phyloP scores from a whole-genome alignment of 495 filamentous ascomycete species.

The Podospora sp. region DNA sequence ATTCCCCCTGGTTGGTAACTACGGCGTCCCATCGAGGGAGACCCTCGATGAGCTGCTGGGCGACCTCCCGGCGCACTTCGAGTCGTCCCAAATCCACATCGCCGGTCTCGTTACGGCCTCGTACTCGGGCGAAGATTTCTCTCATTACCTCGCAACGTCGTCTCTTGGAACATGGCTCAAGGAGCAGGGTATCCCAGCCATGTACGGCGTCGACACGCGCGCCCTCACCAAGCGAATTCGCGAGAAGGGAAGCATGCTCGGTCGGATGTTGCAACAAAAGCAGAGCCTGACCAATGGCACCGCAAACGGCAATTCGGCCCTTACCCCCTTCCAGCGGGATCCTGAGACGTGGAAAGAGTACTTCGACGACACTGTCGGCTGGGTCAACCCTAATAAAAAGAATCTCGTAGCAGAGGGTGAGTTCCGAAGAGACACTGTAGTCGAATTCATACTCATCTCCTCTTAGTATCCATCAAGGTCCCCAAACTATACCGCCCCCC shows the following conservation, averaged over 20 bases:
- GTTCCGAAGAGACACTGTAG: constrained; percentile 32
- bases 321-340: constrained; percentile 31
- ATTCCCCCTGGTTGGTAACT: constrained; percentile 96
- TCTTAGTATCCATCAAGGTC: constrained; percentile 78
- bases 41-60: constrained; percentile 77
- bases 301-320: constrained; percentile 48
- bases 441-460: constrained; percentile 36
- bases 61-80: constrained; percentile 87
- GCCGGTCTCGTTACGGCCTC: constrained; percentile 86
- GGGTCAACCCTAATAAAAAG: constrained; percentile 87
- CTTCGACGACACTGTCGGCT: constrained; percentile 81
- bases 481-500: constrained; percentile 80
- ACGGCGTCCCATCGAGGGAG: constrained; percentile 87
- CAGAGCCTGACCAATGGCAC: constrained; percentile 52
- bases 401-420: constrained; percentile 95
- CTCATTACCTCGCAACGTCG: constrained; percentile 85
- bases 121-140: constrained; percentile 91
- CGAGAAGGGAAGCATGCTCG: constrained; percentile 94
- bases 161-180: constrained; percentile 94
- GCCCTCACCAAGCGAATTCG: constrained; percentile 92
- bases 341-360: constrained; percentile 60
- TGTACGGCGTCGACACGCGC: constrained; percentile 93
- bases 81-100: constrained; percentile 88
- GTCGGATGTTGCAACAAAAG: constrained; percentile 79
- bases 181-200: constrained; percentile 92